phyloP scores from a whole-genome alignment of 345 rosid species.

The Carallia pectinifolia region DNA sequence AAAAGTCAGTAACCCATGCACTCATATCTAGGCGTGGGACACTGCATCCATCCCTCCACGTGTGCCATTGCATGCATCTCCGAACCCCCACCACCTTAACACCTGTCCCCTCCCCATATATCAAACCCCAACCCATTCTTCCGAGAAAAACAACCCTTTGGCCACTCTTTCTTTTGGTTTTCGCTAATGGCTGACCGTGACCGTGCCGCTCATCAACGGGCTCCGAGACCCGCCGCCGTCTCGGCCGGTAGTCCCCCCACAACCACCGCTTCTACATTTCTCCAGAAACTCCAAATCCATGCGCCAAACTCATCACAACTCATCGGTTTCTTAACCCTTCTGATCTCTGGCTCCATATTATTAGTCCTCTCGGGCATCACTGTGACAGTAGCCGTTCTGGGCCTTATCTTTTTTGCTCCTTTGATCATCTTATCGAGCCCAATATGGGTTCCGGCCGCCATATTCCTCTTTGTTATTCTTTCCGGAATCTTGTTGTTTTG shows the following conservation, averaged over 20 bases:
- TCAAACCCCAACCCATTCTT: background rate
- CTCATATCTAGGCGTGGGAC: slow-evolving; percentile 14
- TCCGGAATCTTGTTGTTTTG: slow-evolving; percentile 49
- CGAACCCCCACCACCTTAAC: background rate
- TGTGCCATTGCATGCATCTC: slow-evolving; percentile 29
- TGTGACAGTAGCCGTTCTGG: slow-evolving; percentile 39
- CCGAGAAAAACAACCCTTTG: background rate
- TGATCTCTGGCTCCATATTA: slow-evolving; percentile 58
- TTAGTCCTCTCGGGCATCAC: slow-evolving; percentile 69
- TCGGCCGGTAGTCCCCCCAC: slow-evolving; percentile 8
- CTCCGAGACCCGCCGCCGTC: slow-evolving; percentile 4
- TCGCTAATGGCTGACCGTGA: slow-evolving; percentile 30
- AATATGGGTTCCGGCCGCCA: slow-evolving; percentile 58
- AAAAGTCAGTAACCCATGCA: slow-evolving; percentile 5
- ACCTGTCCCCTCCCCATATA: slow-evolving; percentile 12
- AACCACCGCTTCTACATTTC: slow-evolving; percentile 30
- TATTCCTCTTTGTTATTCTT: slow-evolving; percentile 30
- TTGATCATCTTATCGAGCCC: slow-evolving; percentile 68
- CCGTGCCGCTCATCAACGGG: slow-evolving; percentile 15
- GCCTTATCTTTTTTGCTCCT: slow-evolving; percentile 56
- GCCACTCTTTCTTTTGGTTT: background rate
- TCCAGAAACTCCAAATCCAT: slow-evolving; percentile 47
- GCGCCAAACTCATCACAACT: slow-evolving; percentile 59
- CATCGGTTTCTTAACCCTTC: slow-evolving; percentile 50
- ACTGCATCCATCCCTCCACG: slow-evolving; percentile 20